phyloP scores from a whole-genome alignment of 192 early-diverging fungal genomes.

The Jimgerdemannia lactiflua region DNA sequence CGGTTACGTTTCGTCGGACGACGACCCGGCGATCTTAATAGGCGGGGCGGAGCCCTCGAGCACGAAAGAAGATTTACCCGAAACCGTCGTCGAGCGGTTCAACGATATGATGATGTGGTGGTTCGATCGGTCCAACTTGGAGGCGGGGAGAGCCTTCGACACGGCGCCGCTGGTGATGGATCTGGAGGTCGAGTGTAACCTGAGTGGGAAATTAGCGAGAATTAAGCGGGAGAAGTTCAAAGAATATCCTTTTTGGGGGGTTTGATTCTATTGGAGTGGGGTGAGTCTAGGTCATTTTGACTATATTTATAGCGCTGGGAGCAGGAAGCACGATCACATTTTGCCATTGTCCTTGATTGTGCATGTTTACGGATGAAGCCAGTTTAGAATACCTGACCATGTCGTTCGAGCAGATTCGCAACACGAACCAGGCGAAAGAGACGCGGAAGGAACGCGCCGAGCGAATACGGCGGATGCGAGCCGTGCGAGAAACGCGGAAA shows the following conservation, averaged over 20 bases:
- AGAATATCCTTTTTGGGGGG: conserved; percentile 23
- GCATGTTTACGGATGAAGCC: conserved; percentile 40
- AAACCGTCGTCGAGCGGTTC: conserved; percentile 30
- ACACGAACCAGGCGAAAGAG: conserved; percentile 31
- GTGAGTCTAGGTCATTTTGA: too few species aligned
- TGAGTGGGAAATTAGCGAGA: conserved; percentile 51
- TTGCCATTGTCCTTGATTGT: conserved; percentile 11
- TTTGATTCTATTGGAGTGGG: too few species aligned
- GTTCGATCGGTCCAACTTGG: conserved; percentile 61
- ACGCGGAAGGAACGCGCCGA: conserved; percentile 1
- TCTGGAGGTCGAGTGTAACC: conserved; percentile 70
- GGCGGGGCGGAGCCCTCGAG: not conserved
- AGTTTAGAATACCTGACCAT: conserved; percentile 61
- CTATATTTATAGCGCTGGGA: too few species aligned
- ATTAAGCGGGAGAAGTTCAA: conserved; percentile 37
- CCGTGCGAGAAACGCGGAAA: not conserved
- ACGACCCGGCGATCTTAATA: conserved; percentile 6
- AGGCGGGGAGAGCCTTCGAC: conserved; percentile 53
- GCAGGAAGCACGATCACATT: too few species aligned
- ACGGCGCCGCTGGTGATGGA: conserved; percentile 86
- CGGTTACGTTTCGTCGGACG: conserved; percentile 22
- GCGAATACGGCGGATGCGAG: not conserved
- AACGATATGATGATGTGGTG: conserved; percentile 52
- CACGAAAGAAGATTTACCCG: conserved; percentile 12
- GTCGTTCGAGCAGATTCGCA: conserved; percentile 69